These are phyloP conservation scores for Sphaerulina vaccinii DNA, from an alignment of 2,329 filamentous ascomycete genomes.

Conservation along the genomic window DNA sequence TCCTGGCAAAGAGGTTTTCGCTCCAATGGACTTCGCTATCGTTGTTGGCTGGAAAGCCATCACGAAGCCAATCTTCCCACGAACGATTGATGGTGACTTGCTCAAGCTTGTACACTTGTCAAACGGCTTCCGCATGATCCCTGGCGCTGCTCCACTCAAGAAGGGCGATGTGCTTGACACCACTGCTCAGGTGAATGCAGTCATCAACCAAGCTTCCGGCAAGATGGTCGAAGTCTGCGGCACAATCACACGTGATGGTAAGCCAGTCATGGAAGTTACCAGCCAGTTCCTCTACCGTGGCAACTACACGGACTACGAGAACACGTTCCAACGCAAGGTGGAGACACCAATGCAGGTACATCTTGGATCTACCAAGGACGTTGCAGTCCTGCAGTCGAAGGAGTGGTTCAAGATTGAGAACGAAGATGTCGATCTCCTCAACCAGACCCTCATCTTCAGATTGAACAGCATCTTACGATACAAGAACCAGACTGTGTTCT, in stretches of 20 bases:
- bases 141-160: slow-evolving; percentile 89
- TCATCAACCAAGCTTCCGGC: slow-evolving; percentile 95
- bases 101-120: slow-evolving; percentile 95
- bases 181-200: slow-evolving; percentile 92
- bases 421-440: slow-evolving; percentile 79
- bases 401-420: slow-evolving; percentile 94
- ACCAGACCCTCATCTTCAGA: slow-evolving; percentile 93
- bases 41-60: slow-evolving; percentile 72
- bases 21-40: slow-evolving; percentile 82
- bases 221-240: slow-evolving; percentile 99
- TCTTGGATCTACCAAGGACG: slow-evolving; percentile 81
- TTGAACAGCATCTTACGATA: slow-evolving; percentile 87
- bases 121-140: slow-evolving; percentile 97
- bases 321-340: slow-evolving; percentile 96
- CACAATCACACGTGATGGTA: slow-evolving; percentile 79
- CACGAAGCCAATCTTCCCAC: slow-evolving; percentile 97
- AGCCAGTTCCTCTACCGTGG: slow-evolving; percentile 98
- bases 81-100: slow-evolving; percentile 91
- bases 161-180: slow-evolving; percentile 92
- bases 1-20: slow-evolving; percentile 88
- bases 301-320: slow-evolving; percentile 88
- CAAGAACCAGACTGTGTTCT: slow-evolving; percentile 93
- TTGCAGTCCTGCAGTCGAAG: slow-evolving; percentile 92
- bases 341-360: slow-evolving; percentile 95
- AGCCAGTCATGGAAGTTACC: slow-evolving; percentile 95